phyloP scores from a whole-genome alignment of 345 rosid species.

The Viola odorata region DNA sequence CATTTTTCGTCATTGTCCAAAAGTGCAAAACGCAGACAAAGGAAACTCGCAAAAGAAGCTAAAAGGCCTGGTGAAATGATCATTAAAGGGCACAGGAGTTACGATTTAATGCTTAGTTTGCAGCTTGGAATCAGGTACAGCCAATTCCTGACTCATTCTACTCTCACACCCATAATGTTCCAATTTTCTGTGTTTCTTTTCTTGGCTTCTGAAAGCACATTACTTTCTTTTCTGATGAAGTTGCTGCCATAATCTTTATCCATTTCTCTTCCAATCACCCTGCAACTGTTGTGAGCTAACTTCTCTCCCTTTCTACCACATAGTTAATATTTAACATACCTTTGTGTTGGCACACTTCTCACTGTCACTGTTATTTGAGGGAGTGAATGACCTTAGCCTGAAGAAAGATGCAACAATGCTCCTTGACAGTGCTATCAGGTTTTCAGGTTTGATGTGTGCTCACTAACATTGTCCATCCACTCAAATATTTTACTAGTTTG shows the following conservation, averaged over 20 bases:
- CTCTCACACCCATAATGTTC: neutral
- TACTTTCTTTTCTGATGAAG: constrained; percentile 5
- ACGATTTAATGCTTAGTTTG: constrained; percentile 91
- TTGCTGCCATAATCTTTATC: neutral
- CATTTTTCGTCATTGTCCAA: constrained; percentile 65
- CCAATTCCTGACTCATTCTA: neutral
- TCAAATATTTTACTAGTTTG: no score
- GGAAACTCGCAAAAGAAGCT: constrained; percentile 65
- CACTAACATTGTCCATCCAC: no score
- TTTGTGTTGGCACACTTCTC: no score
- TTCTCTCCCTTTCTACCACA: no score
- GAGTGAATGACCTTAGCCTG: no score
- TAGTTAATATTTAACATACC: no score
- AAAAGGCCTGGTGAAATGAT: constrained; percentile 92
- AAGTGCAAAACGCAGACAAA: constrained; percentile 65
- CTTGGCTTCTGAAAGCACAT: neutral
- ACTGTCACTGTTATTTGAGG: no score
- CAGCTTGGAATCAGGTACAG: constrained; percentile 92
- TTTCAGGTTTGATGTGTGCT: no score
- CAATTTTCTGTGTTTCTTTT: neutral
- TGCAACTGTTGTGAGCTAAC: no score
- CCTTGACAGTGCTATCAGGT: no score
- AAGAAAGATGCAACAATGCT: no score
- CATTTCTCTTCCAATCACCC: neutral
- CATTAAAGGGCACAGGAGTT: constrained; percentile 94